phyloP scores from a whole-genome alignment of 176 grass and related monocot species.

The Otatea glauca region DNA sequence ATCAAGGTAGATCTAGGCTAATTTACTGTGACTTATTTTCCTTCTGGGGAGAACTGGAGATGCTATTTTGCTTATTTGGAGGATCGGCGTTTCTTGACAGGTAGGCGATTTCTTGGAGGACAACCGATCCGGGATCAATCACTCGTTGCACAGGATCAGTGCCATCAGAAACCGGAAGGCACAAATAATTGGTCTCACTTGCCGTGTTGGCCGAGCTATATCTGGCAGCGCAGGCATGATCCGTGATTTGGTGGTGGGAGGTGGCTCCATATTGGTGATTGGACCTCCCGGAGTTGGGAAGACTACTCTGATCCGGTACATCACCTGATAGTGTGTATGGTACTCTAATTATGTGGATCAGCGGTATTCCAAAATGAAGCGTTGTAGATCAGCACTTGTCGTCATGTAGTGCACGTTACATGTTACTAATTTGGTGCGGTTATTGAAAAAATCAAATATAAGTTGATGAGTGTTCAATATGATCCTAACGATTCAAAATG shows the following conservation, averaged over 20 bases:
- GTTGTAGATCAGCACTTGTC: not conserved
- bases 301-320: constrained; percentile 93
- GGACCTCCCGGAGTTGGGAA: constrained; percentile 95
- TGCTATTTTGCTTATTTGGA: constrained; percentile 13
- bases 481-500: constrained; percentile 34
- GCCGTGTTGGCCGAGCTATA: constrained; percentile 89
- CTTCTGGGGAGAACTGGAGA: not conserved
- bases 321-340: constrained; percentile 4
- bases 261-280: constrained; percentile 90
- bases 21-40: not conserved
- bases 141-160: constrained; percentile 89
- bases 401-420: not conserved
- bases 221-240: constrained; percentile 92
- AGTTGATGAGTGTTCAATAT: not conserved
- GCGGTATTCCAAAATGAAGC: not conserved
- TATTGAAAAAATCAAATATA: not conserved
- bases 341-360: not conserved
- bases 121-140: constrained; percentile 95
- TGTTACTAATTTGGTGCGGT: not conserved
- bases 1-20: not conserved
- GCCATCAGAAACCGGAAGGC: constrained; percentile 90
- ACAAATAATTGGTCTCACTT: constrained; percentile 90
- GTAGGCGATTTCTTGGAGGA: constrained; percentile 93
- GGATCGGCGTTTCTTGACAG: constrained; percentile 44
- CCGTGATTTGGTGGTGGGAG: constrained; percentile 73